Evolutionary conservation across 2,329 filamentous ascomycete species (phyloP), one percentile per base, ranked within the genome.

Genomic region (Endocalyx cinctus): DNA sequence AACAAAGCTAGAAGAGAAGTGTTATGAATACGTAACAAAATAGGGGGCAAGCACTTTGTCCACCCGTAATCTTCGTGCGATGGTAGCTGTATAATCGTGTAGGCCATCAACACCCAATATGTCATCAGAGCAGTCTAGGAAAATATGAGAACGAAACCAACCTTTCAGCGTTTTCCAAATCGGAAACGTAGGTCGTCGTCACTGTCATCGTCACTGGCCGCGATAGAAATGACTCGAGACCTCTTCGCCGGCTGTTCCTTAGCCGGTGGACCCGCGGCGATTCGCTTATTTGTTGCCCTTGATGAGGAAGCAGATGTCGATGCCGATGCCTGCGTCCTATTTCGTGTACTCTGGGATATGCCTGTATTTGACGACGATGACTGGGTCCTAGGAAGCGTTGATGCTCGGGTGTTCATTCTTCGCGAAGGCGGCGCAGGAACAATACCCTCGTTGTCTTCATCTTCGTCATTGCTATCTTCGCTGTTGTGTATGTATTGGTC

Each of bases 131-230:
- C n/a, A n/a, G n/a, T n/a, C n/a, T n/a, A n/a, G n/a, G n/a, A n/a
- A n/a, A n/a, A n/a, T n/a, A n/a, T n/a, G n/a, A n/a, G n/a, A n/a
- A n/a, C n/a, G n/a, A n/a, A n/a, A n/a, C n/a, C n/a, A n/a, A n/a
- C 19, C 15, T 19, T 25, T 47, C 63, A 63, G 47, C 72, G 62
- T 51, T 66, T 69, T 18, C 71, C 67, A 50, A 78, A 79, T 34
- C 65, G 63, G 47, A 79, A 79, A 43, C 69, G 68, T 31, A 75
- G 60, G 46, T 70, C 73, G 37, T 77, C 74, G 27, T 77, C 74
- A 39, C 70, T 75, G 20, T 76, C 69, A 27, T 56, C 58, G 19
- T 60, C 58, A 31, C 53, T 57, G 12, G 29, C 42, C 2, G 38
- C 34, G 2, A 54, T 33, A 3, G 48, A 37, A 10, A 46, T 48